Evolutionary conservation across 805 yeast species (phyloP).

Genomic region (Schizosaccharomyces osmophilus): DNA sequence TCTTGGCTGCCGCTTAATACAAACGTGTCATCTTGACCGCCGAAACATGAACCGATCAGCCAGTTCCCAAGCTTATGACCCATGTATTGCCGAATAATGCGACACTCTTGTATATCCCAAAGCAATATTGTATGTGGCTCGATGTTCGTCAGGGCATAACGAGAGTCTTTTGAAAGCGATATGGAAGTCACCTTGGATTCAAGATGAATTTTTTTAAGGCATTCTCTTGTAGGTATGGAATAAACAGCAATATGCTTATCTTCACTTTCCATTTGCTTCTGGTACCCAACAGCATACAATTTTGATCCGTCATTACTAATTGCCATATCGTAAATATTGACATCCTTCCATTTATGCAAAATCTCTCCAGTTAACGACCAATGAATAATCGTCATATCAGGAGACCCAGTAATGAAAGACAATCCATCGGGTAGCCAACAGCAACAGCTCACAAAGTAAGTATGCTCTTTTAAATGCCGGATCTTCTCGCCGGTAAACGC

Average conservation of each 20-base stretch:
- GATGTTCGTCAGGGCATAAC: slow-evolving; percentile 33
- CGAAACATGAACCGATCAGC: slow-evolving; percentile 55
- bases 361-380: slow-evolving; percentile 18
- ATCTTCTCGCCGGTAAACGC: slow-evolving; percentile 18
- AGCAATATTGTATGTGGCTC: slow-evolving; percentile 52
- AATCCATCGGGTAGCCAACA: slow-evolving; percentile 42
- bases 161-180: slow-evolving; percentile 31
- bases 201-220: slow-evolving; percentile 17
- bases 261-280: slow-evolving; percentile 9
- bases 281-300: slow-evolving; percentile 11
- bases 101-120: slow-evolving; percentile 44
- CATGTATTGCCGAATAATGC: slow-evolving; percentile 34
- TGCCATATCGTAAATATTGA: slow-evolving; percentile 42
- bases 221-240: slow-evolving; percentile 14
- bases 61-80: slow-evolving; percentile 52
- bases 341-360: slow-evolving; percentile 14
- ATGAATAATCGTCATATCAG: slow-evolving; percentile 33
- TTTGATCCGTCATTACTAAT: slow-evolving; percentile 38
- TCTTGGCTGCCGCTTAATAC: slow-evolving; percentile 70
- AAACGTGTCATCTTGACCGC: slow-evolving; percentile 42
- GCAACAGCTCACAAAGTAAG: slow-evolving; percentile 18
- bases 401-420: slow-evolving; percentile 41
- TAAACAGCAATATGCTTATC: slow-evolving; percentile 34
- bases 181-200: slow-evolving; percentile 43
- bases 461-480: neutral